A percentile compares a stretch with the other conserved stretches of the same genome.
phyloP scores from a whole-genome alignment of 371 early-diverging fungal genomes.

The Haplosporangium sp. region DNA sequence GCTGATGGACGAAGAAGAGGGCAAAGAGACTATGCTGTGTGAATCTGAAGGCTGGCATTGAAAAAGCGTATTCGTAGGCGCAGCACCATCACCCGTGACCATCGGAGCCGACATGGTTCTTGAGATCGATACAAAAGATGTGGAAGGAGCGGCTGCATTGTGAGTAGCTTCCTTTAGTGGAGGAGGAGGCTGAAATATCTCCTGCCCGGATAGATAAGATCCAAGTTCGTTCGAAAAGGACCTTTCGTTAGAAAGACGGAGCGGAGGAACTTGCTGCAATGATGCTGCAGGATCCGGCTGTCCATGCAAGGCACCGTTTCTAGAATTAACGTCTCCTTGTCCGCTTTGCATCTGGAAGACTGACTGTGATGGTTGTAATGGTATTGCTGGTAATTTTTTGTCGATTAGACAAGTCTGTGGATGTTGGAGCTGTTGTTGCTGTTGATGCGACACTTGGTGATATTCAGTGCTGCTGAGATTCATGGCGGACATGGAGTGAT shows the following conservation, averaged over 20 bases:
- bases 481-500: neutral
- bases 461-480: conserved; percentile 1
- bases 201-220: conserved; percentile 23
- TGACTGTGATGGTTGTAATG: no score
- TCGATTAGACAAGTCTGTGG: conserved; percentile 4
- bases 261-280: conserved; percentile 6
- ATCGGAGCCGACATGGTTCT: neutral
- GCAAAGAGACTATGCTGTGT: neutral
- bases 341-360: neutral
- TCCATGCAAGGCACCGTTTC: no score
- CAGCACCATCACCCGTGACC: no score
- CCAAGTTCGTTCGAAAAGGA: conserved; percentile 36
- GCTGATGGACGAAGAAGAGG: neutral
- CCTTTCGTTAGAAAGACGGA: conserved; percentile 2
- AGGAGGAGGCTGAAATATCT: conserved; percentile 4
- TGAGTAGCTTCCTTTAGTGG: conserved; percentile 12
- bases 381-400: conserved; percentile 22
- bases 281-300: neutral
- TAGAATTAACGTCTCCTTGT: no score
- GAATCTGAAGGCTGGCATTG: conserved; percentile 4
- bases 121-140: neutral
- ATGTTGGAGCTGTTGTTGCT: conserved; percentile 8
- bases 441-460: no score
- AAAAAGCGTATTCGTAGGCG: no score
- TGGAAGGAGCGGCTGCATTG: neutral